phyloP scores from a whole-genome alignment of 805 yeast genomes.

The Hagleromyces aurorensis region DNA sequence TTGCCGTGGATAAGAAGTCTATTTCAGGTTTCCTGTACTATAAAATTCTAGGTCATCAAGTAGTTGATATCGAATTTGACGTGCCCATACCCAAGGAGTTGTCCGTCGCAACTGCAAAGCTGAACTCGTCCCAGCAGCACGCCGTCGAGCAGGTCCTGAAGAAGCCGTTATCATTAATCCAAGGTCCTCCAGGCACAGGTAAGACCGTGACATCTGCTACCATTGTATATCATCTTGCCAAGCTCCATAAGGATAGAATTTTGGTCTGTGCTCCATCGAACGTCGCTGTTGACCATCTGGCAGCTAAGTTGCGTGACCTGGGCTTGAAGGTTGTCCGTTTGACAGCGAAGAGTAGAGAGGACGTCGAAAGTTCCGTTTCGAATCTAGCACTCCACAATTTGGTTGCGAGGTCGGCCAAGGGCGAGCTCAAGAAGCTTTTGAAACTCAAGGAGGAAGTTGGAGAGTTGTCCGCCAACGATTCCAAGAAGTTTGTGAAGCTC shows the following conservation, averaged over 20 bases:
- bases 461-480: slow-evolving; percentile 53
- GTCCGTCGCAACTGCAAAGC: slow-evolving; percentile 57
- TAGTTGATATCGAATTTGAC: slow-evolving; percentile 53
- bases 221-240: slow-evolving; percentile 66
- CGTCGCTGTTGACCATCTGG: slow-evolving; percentile 89
- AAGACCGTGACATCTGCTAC: slow-evolving; percentile 91
- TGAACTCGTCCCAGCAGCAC: slow-evolving; percentile 70
- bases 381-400: slow-evolving; percentile 50
- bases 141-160: slow-evolving; percentile 67
- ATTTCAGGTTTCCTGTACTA: slow-evolving; percentile 71
- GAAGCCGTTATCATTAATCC: slow-evolving; percentile 72
- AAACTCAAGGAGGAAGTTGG: slow-evolving; percentile 57
- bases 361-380: slow-evolving; percentile 57
- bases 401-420: slow-evolving; percentile 42
- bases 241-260: slow-evolving; percentile 52
- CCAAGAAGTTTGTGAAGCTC: slow-evolving; percentile 36
- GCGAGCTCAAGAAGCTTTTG: slow-evolving; percentile 51
- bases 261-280: slow-evolving; percentile 94
- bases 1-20: slow-evolving; percentile 63
- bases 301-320: slow-evolving; percentile 57
- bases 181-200: slow-evolving; percentile 97
- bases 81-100: slow-evolving; percentile 52
- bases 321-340: slow-evolving; percentile 75
- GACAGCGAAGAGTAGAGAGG: slow-evolving; percentile 72
- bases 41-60: slow-evolving; percentile 73